Evolutionary conservation across 345 rosid species (phyloP), one percentile per base, ranked within the genome.

Genomic region (Syzygium grande): DNA sequence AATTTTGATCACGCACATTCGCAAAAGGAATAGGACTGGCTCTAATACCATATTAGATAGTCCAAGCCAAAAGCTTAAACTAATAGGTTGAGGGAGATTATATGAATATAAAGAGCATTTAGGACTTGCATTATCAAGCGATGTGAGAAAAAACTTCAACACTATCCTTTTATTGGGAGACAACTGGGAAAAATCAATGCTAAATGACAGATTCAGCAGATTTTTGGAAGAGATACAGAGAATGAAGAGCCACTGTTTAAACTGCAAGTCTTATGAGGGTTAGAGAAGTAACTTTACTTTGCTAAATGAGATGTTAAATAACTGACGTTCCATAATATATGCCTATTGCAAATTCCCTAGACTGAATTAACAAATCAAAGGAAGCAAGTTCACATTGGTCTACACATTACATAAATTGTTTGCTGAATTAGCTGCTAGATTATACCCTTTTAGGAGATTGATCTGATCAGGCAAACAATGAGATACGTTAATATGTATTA

Each of bases 61-160:
- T 23, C 11, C 11, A 23, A 0, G 0, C n/a, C 13, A 56, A 56
- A 56, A 56, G 2, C n/a, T 10, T 56, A 56, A 56, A 11, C 63
- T 23, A 56, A 56, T 56, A 56, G 2, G 10, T 56, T 0, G 0
- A 10, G n/a, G n/a, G 63, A 56, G 63, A 51, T 5, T n/a, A 23
- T n/a, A 1, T 56, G 63, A 56, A 56, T 56, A 23, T 56, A 0
- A 56, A 56, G 11, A 10, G 12, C 11, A 0, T 0, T 0, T 56
- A 56, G 25, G 12, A 56, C 13, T 2, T 1, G 0, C 46, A 43
- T 23, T 56, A n/a, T 56, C 12, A 23, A 23, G n/a, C 4, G 63
- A 56, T 23, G n/a, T 23, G 63, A 11, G 63, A 56, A 4, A 56
- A 56, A 5, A 43, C 46, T 43, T 43, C 5, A 43, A 43, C 46